phyloP scores from a whole-genome alignment of 1,284 basidiomycete genomes.

The Sporisorium iseilematis-ciliati region DNA sequence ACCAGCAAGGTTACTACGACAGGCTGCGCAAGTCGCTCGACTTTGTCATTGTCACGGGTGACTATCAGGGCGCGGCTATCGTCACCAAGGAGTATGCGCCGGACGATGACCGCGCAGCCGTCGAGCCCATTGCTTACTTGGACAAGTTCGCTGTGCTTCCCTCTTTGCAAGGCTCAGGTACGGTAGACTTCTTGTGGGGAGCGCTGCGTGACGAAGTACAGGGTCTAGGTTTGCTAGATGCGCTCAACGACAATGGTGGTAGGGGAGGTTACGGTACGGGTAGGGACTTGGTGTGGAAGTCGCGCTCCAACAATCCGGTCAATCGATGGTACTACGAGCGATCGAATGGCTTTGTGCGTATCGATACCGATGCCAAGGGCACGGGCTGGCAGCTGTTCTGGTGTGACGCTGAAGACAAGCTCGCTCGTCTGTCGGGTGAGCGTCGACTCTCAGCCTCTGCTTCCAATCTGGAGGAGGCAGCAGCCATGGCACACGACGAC shows the following conservation, averaged over 20 bases:
- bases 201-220: slow-evolving; percentile 98
- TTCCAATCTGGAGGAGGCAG: slow-evolving; percentile 36
- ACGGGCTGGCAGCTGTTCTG: slow-evolving; percentile 89
- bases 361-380: slow-evolving; percentile 70
- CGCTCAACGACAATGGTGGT: slow-evolving; percentile 91
- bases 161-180: slow-evolving; percentile 94
- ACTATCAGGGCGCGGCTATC: slow-evolving; percentile 94
- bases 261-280: slow-evolving; percentile 86
- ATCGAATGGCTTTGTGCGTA: slow-evolving; percentile 86
- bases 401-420: slow-evolving; percentile 92
- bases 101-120: slow-evolving; percentile 40
- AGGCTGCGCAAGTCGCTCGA: slow-evolving; percentile 84
- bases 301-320: slow-evolving; percentile 89
- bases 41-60: slow-evolving; percentile 93
- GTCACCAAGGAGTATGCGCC: slow-evolving; percentile 82
- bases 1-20: slow-evolving; percentile 81
- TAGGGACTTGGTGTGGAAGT: slow-evolving; percentile 95
- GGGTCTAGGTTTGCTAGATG: slow-evolving; percentile 90
- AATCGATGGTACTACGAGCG: slow-evolving; percentile 99
- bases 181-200: slow-evolving; percentile 99
- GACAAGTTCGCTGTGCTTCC: slow-evolving; percentile 99
- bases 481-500: slow-evolving; percentile 42
- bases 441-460: slow-evolving; percentile 44
- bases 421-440: slow-evolving; percentile 60
- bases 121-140: slow-evolving; percentile 82